Percentiles rank a stretch among this genome's conserved stretches.
Conservation (phyloP, 371 early-diverging fungal species). For the Apophysomyces elegans region DNA sequence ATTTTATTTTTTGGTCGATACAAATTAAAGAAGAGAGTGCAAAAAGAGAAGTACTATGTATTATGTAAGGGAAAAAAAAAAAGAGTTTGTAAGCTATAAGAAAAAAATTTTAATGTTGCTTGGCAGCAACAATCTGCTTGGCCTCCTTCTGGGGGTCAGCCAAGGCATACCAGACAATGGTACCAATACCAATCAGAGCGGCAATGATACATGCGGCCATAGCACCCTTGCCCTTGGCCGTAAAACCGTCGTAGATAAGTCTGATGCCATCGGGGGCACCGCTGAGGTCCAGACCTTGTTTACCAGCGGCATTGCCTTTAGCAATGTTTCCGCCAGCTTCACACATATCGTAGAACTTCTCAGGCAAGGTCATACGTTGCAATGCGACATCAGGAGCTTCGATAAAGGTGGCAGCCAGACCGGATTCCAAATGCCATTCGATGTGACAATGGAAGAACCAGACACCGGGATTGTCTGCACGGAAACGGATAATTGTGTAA, state of each 20-base stretch:
- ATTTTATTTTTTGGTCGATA: constrained; percentile 1
- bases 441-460: constrained; percentile 85
- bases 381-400: constrained; percentile 70
- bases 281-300: constrained; percentile 59
- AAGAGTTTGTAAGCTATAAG: too few species aligned
- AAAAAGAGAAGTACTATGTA: neutral
- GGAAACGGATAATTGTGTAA: constrained; percentile 70
- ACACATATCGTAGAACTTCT: constrained; percentile 56
- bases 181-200: constrained; percentile 70
- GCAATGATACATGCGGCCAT: constrained; percentile 60
- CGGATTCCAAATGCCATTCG: constrained; percentile 75
- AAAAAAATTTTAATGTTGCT: neutral
- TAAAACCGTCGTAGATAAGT: constrained; percentile 49
- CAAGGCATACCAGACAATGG: constrained; percentile 76
- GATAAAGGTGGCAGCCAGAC: constrained; percentile 63
- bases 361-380: constrained; percentile 47
- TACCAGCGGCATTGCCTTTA: constrained; percentile 76
- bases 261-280: constrained; percentile 58
- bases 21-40: neutral
- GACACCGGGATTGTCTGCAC: constrained; percentile 77
- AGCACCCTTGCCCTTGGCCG: constrained; percentile 60
- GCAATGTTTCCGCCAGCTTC: constrained; percentile 49
- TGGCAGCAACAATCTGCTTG: neutral
- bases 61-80: neutral
- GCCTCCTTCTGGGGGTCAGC: neutral